Evolutionary conservation across 202 grass and related monocot genomes (phyloP).

Genomic region (Zoysia matrella): DNA sequence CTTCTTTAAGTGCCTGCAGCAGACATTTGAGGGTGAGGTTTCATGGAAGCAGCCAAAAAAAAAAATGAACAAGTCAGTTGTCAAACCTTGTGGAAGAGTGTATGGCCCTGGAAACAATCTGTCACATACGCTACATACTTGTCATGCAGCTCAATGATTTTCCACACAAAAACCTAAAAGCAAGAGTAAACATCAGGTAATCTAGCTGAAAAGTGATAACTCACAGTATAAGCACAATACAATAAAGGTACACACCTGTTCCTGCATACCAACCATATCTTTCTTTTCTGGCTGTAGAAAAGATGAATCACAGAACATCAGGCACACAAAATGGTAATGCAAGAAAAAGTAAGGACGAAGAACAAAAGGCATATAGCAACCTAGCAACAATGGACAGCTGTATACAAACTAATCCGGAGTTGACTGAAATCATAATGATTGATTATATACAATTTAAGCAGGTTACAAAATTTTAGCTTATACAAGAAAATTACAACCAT

Average conservation of each 20-base stretch:
- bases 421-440: too few relatives aligned
- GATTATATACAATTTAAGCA: too few relatives aligned
- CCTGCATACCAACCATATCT: slow-evolving; percentile 77
- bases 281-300: slow-evolving; percentile 81
- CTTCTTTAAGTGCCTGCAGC: slow-evolving; percentile 77
- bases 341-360: neutral
- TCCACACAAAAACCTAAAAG: slow-evolving; percentile 89
- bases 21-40: too few relatives aligned
- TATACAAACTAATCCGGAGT: too few relatives aligned
- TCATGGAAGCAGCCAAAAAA: too few relatives aligned
- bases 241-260: slow-evolving; percentile 43
- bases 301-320: slow-evolving; percentile 32
- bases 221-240: too few relatives aligned
- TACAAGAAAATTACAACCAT: too few relatives aligned
- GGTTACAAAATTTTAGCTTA: too few relatives aligned
- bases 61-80: too few relatives aligned
- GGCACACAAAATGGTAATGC: neutral
- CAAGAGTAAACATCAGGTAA: slow-evolving; percentile 24
- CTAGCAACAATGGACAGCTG: too few relatives aligned
- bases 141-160: slow-evolving; percentile 94
- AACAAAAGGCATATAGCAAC: neutral
- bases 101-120: slow-evolving; percentile 94
- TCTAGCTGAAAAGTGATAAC: too few relatives aligned
- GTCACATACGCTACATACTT: slow-evolving; percentile 89
- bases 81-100: slow-evolving; percentile 90